Evolutionary conservation across 768 basidiomycete genomes (phyloP), one percentile per base, ranked within the genome.

Genomic region (Candolleomyces aberdarensis): DNA sequence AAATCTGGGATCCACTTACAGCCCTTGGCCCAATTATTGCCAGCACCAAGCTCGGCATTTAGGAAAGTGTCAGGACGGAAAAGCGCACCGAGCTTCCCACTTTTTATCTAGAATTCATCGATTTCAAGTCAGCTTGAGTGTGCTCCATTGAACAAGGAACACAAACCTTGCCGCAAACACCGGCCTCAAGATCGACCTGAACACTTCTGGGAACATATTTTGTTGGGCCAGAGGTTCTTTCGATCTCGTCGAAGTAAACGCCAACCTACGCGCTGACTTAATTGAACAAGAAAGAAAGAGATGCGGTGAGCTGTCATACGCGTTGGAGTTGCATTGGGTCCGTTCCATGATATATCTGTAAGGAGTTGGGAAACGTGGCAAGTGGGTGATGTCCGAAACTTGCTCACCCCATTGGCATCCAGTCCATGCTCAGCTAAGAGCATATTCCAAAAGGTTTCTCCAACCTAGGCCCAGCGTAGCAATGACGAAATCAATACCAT

Each of bases 11-110:
- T 46, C 41, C 46, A 78, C 88, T 75, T 66, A 92, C 91, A 92
- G 82, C 92, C 93, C 76, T 97, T 96, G 15, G 94, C 94, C 91
- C 93, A 97, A 64, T 96, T 96, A 68, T 98, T 97, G 17, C 94
- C 95, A 0, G 94, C 83, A n/a, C 83, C 82, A 1, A 74, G 72
- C 46, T 81, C 75, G 1, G 85, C 81, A 41, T 84, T 83, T 51
- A 95, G 71, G 70, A 83, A 96, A 1, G 92, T 96, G 70, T 95
- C 94, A 2, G 96, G 96, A 53, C 88, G 84, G 76, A 95, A 97
- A 6, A 98, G 79, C 8, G 70, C 66, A 3, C 94, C 94, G 43
- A 91, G 74, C 2, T 82, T 74, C 11, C 93, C 91, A 29, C 85
- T 80, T 51, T 85, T 85, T 54, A 93, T 75, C 85, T 92, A 57